Base-by-base conservation (phyloP, 2,329 filamentous ascomycete genomes). In the Sclerotinia subarctica region DNA sequence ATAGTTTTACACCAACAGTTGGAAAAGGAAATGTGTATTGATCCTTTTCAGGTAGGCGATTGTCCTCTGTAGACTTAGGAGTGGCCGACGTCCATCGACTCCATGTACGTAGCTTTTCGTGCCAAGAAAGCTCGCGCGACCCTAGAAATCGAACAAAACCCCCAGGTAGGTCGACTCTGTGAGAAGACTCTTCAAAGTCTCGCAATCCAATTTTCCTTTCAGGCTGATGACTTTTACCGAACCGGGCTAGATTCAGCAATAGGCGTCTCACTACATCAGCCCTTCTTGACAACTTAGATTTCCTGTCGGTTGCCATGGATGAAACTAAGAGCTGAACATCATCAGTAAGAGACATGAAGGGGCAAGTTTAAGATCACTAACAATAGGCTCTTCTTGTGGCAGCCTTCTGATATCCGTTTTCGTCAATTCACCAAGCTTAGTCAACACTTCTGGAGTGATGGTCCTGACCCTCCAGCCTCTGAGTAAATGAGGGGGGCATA, bases 101-200 rank as follows among this genome's bases (percentile, higher is more conserved):
- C 77, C 76, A 78, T 24, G 69, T 52, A 51, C 73, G 70, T n/a
- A 75, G 52, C 57, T 69, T 72, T 32, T 77, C 71, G 17, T 72
- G 72, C 77, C 77, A 78, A 21, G 72, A 63, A 52, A 78, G 68
- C 24, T 63, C 70, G 8, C 69, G 62, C n/a, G 63, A 58, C 15
- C 66, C 47, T 57, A 68, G 59, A 65, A 73, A 72, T 38, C 67
- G 58, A 15, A 74, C 47, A 42, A 76, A 75, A 8, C 42, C 64
- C 24, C 71, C 73, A 15, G 67, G 42, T 11, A 60, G 62, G 24
- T 58, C 29, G 0, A 64, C 63, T 4, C 35, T 2, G 19, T 19
- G 32, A 51, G 59, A 51, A 42, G 59, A 26, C 29, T 62, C 29
- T 32, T 38, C 6, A 59, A 68, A 53, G 62, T 53, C n/a, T 69